A percentile compares a stretch with the other conserved stretches of the same genome.
These are phyloP conservation scores for Hevea brasiliensis DNA, from an alignment of 345 rosid genomes.

Conservation along the genomic window DNA sequence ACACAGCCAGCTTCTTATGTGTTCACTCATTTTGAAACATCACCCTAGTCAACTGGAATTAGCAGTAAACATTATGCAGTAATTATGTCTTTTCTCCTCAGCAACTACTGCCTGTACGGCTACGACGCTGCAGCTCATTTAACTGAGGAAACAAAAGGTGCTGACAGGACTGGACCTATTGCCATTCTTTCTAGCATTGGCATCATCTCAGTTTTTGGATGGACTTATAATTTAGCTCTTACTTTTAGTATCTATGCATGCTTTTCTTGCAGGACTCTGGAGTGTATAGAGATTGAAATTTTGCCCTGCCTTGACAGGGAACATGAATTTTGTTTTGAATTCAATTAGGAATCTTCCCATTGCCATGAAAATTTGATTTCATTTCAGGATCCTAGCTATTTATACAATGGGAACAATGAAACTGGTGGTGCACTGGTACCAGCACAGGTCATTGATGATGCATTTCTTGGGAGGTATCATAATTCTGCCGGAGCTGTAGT, in stretches of 20 bases:
- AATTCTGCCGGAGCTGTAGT: constrained; percentile 52
- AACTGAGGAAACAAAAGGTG: too few species aligned
- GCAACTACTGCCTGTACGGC: constrained; percentile 61
- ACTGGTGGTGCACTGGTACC: constrained; percentile 61
- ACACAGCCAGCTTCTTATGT: too few species aligned
- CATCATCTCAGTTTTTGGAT: constrained; percentile 55
- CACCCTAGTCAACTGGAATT: constrained; percentile 50
- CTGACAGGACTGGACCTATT: too few species aligned
- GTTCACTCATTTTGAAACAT: too few species aligned
- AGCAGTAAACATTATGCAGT: constrained; percentile 58
- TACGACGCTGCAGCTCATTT: too few species aligned
- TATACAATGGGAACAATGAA: too few species aligned
- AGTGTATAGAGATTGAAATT: too few species aligned
- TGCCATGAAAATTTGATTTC: not conserved
- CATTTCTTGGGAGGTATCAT: constrained; percentile 63
- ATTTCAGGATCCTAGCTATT: constrained; percentile 45
- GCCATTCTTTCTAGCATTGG: constrained; percentile 61
- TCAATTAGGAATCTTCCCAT: not conserved
- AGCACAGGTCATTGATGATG: constrained; percentile 62
- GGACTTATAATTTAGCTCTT: constrained; percentile 65
- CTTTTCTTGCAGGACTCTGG: too few species aligned
- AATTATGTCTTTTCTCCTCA: constrained; percentile 52
- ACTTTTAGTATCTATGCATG: constrained; percentile 56
- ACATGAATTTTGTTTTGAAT: too few species aligned
- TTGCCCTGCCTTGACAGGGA: too few species aligned